Evolutionary conservation across 1,284 basidiomycete genomes (phyloP).

Genomic region (Stygiomarasmius scandens): DNA sequence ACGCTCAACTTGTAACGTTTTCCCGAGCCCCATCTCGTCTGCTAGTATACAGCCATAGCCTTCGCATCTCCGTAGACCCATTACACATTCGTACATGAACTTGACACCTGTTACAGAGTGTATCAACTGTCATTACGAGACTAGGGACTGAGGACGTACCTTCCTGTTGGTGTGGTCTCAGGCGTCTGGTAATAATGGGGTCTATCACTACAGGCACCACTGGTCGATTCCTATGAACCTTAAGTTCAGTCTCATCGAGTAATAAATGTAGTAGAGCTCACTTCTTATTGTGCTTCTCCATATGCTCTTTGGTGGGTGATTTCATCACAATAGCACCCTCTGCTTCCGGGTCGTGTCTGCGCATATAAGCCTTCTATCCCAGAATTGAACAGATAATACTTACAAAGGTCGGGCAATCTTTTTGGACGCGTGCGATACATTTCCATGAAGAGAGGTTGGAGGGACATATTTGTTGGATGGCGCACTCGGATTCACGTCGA

Average conservation of each 20-base stretch:
- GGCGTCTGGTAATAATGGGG: conserved; percentile 75
- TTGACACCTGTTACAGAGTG: conserved; percentile 56
- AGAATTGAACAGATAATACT: conserved; percentile 24
- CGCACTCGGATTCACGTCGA: neutral
- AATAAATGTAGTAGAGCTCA: conserved; percentile 33
- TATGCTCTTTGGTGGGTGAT: conserved; percentile 70
- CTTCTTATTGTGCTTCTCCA: conserved; percentile 73
- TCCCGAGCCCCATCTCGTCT: conserved; percentile 97
- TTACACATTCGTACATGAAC: conserved; percentile 96
- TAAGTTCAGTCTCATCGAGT: conserved; percentile 3
- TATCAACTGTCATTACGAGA: neutral
- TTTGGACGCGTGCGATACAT: conserved; percentile 41
- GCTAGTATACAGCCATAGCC: conserved; percentile 94
- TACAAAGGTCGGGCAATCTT: conserved; percentile 57
- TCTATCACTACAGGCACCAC: conserved; percentile 93
- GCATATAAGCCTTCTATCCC: conserved; percentile 24
- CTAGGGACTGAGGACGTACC: conserved; percentile 44
- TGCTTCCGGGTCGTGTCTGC: conserved; percentile 74
- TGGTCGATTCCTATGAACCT: conserved; percentile 47
- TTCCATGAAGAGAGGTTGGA: conserved; percentile 63
- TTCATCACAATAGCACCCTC: conserved; percentile 89
- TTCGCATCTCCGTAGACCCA: conserved; percentile 90
- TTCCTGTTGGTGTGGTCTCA: conserved; percentile 92
- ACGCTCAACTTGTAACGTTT: conserved; percentile 74
- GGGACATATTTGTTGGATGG: conserved; percentile 49